A percentile compares a stretch with the other conserved stretches of the same genome.
Conservation (phyloP, 1,284 basidiomycete species). For the Porogramme epimiltina region DNA sequence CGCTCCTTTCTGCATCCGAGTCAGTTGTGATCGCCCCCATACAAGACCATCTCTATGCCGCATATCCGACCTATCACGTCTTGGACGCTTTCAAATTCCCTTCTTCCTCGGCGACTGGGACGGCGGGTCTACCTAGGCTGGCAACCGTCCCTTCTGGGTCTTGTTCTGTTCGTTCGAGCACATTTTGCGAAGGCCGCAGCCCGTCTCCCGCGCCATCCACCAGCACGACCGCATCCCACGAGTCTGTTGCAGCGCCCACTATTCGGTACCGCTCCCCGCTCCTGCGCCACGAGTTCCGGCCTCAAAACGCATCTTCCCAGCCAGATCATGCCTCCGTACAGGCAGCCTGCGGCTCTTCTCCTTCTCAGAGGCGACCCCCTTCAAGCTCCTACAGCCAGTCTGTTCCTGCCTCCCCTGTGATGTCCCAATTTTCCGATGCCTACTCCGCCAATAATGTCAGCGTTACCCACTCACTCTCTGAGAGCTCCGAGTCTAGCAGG, state of each 20-base stretch:
- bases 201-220: constrained; percentile 13
- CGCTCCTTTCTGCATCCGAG: constrained; percentile 5
- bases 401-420: neutral
- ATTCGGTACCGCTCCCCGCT: constrained; percentile 16
- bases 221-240: constrained; percentile 10
- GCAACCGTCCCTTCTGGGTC: neutral
- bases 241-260: constrained; percentile 9
- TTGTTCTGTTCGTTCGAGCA: neutral
- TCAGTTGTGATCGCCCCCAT: constrained; percentile 17
- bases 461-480: no score
- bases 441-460: no score
- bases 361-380: neutral
- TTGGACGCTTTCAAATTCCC: constrained; percentile 4
- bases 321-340: neutral
- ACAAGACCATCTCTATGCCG: neutral
- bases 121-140: neutral
- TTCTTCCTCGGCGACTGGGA: neutral
- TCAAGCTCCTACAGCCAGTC: neutral
- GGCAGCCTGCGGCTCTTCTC: neutral
- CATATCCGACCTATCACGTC: constrained; percentile 4
- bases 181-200: constrained; percentile 4
- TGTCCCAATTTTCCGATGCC: neutral
- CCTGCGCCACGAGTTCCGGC: constrained; percentile 3
- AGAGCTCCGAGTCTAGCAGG: no score
- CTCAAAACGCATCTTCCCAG: constrained; percentile 11